phyloP scores from a whole-genome alignment of 352 stramenopile genomes.

The Phytophthora constricta region DNA sequence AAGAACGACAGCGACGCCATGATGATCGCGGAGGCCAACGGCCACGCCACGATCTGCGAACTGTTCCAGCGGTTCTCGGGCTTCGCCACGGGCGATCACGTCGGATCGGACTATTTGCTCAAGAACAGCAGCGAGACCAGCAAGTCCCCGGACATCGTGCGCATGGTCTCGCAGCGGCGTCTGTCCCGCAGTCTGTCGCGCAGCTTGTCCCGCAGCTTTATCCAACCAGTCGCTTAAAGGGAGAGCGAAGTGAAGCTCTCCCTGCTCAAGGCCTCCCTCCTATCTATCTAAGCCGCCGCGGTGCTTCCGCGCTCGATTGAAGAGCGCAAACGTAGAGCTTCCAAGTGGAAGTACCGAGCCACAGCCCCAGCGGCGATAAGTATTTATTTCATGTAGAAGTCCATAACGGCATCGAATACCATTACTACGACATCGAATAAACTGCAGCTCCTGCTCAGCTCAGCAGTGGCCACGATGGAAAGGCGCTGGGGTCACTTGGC shows the following conservation, averaged over 20 bases:
- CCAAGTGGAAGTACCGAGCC: background rate
- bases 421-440: no score
- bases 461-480: no score
- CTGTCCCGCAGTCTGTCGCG: slow-evolving; percentile 15
- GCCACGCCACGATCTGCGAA: slow-evolving; percentile 67
- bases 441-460: no score
- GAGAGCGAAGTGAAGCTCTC: slow-evolving; percentile 8
- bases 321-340: slow-evolving; percentile 14
- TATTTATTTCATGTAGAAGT: slow-evolving; percentile 29
- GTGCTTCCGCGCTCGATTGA: slow-evolving; percentile 19
- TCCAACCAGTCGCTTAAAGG: slow-evolving; percentile 13
- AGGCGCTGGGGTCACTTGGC: no score
- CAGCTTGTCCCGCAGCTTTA: background rate
- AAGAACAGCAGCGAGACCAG: slow-evolving; percentile 39
- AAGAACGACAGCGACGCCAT: slow-evolving; percentile 81
- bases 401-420: background rate
- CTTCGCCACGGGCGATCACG: slow-evolving; percentile 26
- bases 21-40: slow-evolving; percentile 77
- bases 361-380: slow-evolving; percentile 21
- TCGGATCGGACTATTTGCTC: slow-evolving; percentile 35
- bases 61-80: slow-evolving; percentile 62
- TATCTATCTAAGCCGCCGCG: slow-evolving; percentile 29
- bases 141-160: slow-evolving; percentile 50
- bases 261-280: background rate
- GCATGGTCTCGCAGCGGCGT: slow-evolving; percentile 43